Evolutionary conservation across 768 basidiomycete species (phyloP).

Genomic region (Daedaleopsis sinensis): DNA sequence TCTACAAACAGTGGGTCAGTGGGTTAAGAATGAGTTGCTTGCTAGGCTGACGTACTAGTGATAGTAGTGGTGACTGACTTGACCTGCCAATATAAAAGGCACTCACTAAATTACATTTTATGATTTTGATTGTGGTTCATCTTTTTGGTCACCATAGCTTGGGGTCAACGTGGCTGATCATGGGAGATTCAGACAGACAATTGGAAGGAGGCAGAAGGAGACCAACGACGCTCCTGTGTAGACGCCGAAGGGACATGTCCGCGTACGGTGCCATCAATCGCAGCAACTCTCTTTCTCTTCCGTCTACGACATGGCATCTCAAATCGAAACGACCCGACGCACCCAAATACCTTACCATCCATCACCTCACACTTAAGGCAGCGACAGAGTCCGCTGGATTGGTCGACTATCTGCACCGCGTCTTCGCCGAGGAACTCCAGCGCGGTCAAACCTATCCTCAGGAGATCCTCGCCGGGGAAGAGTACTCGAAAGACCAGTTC

Average conservation of each 20-base stretch:
- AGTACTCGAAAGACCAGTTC: slow-evolving; percentile 54
- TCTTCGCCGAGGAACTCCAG: slow-evolving; percentile 77
- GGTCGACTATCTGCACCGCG: slow-evolving; percentile 56
- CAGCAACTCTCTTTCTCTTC: slow-evolving; percentile 36
- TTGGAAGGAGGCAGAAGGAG: background rate
- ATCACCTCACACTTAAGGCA: slow-evolving; percentile 39
- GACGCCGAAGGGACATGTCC: slow-evolving; percentile 47
- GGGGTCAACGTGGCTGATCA: too few species aligned
- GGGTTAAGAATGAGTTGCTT: too few species aligned
- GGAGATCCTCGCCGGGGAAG: slow-evolving; percentile 54
- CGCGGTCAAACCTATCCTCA: slow-evolving; percentile 87
- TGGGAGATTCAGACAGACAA: too few species aligned
- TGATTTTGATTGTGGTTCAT: too few species aligned
- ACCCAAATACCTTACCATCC: slow-evolving; percentile 32
- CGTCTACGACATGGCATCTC: slow-evolving; percentile 52
- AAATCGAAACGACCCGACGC: slow-evolving; percentile 16
- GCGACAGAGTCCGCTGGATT: slow-evolving; percentile 47
- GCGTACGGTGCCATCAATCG: slow-evolving; percentile 70
- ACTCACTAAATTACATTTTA: too few species aligned
- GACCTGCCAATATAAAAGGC: too few species aligned
- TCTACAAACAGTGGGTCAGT: too few species aligned
- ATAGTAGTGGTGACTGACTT: too few species aligned
- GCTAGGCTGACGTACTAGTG: too few species aligned
- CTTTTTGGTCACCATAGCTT: too few species aligned
- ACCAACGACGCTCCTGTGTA: background rate